These are phyloP conservation scores for Cubamyces lactineus DNA, from an alignment of 768 basidiomycete genomes.

Conservation along the genomic window DNA sequence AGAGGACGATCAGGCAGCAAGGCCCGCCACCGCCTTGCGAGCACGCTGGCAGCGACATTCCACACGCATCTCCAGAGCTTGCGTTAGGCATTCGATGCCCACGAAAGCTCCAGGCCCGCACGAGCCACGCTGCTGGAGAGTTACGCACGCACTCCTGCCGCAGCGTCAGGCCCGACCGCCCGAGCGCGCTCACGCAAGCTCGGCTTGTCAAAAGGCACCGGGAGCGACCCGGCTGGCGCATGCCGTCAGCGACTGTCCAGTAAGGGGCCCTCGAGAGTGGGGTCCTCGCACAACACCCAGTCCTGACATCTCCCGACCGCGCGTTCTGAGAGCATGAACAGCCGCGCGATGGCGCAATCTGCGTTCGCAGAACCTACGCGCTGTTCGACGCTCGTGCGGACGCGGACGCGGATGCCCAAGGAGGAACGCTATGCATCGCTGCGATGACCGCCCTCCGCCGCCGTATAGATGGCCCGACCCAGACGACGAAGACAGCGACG, in stretches of 20 bases:
- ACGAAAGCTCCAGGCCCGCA: background rate
- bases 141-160: background rate
- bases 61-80: background rate
- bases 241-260: slow-evolving; percentile 18
- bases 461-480: background rate
- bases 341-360: slow-evolving; percentile 19
- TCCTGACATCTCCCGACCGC: background rate
- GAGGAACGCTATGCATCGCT: no score
- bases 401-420: no score
- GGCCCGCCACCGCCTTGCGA: slow-evolving; percentile 3
- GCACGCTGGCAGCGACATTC: background rate
- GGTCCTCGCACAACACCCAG: background rate
- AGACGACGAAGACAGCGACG: background rate
- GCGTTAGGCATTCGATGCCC: background rate
- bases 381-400: no score
- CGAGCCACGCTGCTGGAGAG: background rate
- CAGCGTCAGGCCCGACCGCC: slow-evolving; percentile 9
- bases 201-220: slow-evolving; percentile 15
- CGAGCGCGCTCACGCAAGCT: slow-evolving; percentile 1
- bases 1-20: slow-evolving; percentile 8
- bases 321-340: background rate
- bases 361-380: background rate
- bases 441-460: slow-evolving; percentile 7
- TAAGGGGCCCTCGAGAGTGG: slow-evolving; percentile 4
- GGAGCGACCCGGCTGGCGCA: slow-evolving; percentile 11